A percentile compares a stretch with the other conserved stretches of the same genome.
phyloP scores from a whole-genome alignment of 495 filamentous ascomycete species.

The Neurospora sp. region DNA sequence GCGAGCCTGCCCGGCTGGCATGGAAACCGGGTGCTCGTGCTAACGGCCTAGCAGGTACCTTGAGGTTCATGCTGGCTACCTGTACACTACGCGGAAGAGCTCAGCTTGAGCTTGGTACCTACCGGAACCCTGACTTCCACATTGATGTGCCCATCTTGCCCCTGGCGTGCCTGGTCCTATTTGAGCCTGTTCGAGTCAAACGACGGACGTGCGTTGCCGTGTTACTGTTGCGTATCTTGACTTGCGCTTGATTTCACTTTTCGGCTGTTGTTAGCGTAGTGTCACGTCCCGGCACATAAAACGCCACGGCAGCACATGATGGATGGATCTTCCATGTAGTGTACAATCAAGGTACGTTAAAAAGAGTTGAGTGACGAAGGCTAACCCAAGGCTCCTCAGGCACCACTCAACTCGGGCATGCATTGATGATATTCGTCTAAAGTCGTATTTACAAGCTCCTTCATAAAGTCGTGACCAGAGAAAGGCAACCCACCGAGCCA shows the following conservation, averaged over 20 bases:
- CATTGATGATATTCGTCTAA: neutral
- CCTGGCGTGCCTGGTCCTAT: neutral
- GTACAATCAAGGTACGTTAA: neutral
- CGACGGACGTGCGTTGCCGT: neutral
- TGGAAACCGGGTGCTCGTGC: neutral
- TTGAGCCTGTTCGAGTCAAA: neutral
- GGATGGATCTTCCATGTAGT: neutral
- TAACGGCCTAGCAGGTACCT: neutral
- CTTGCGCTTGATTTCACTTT: neutral
- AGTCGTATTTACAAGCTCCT: constrained; percentile 1
- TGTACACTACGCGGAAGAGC: neutral
- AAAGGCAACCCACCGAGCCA: constrained; percentile 8
- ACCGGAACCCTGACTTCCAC: neutral
- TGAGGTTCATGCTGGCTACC: neutral
- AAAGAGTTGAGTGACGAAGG: neutral
- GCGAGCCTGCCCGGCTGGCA: neutral
- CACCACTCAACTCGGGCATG: neutral
- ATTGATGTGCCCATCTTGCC: neutral
- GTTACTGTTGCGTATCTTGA: neutral
- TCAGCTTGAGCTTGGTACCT: neutral
- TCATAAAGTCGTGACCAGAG: neutral
- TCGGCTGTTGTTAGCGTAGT: neutral
- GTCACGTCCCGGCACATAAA: neutral
- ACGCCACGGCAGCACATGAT: neutral
- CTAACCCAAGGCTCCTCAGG: neutral